Conservation (phyloP, 495 filamentous ascomycete species). For the Copromyces sp. region DNA sequence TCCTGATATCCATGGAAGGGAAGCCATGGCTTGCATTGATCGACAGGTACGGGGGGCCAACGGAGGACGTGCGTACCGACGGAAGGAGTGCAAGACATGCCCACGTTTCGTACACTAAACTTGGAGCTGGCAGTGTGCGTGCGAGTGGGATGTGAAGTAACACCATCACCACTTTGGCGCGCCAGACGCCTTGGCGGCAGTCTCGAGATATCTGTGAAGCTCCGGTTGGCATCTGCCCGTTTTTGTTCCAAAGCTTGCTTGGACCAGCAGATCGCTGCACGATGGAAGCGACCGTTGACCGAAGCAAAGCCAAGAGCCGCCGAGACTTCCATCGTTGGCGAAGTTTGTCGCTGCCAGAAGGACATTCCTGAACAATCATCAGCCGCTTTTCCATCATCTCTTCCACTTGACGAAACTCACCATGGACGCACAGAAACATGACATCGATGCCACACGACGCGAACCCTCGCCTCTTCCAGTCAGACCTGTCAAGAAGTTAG, state of each 20-base stretch:
- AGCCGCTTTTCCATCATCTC: not conserved
- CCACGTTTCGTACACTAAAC: no score
- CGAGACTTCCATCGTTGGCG: no score
- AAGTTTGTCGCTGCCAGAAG: no score
- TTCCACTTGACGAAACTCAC: not conserved
- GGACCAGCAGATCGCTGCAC: no score
- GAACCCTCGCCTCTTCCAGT: not conserved
- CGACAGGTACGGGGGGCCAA: not conserved
- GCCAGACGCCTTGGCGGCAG: no score
- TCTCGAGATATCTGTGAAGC: not conserved
- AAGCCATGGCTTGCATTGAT: not conserved
- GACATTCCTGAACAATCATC: not conserved
- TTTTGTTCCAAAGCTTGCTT: no score
- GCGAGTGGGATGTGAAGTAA: no score
- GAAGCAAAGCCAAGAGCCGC: no score
- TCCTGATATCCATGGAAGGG: not conserved
- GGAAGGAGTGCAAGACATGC: not conserved
- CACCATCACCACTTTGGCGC: no score
- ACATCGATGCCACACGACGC: not conserved
- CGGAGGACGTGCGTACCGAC: not conserved
- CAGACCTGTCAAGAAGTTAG: not conserved
- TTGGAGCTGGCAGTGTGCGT: no score
- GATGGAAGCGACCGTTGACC: no score
- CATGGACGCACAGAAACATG: not conserved
- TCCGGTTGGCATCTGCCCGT: no score